Evolutionary conservation across 176 grass and related monocot species (phyloP), one percentile per base, ranked within the genome.

Genomic region (Oryza australiensis): DNA sequence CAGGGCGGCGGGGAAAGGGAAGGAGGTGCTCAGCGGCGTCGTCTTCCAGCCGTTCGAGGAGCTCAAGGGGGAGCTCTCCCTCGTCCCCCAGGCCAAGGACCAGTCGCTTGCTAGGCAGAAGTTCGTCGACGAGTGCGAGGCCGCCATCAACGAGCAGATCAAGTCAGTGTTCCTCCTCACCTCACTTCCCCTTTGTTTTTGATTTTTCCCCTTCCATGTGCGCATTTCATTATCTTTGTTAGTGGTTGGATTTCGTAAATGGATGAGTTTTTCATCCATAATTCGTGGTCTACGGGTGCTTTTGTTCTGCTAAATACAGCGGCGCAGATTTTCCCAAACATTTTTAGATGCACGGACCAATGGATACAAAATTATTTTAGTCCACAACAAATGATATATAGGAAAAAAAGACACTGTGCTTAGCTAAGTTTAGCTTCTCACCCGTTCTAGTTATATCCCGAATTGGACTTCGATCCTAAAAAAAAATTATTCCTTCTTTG

Each of bases 81-180:
- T 98, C 38, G 92, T 98, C 46, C 90, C 95, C 10, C 86, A 93
- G 86, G 74, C 10, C 23, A 22, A 78, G 55, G 85, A 83, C 38
- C 55, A 64, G 66, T 95, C 92, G 1, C 84, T 98, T 14, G 95
- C 92, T 0, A 81, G 94, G 20, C 91, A 97, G 15, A 97, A 90
- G 85, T 95, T 73, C 72, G 74, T 75, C 29, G 90, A 91, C 40
- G 86, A 93, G 0, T 93, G 90, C 35, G 89, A 97, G 90, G 92
- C 88, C 3, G 92, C 95, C 8, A 78, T 98, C 79, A 98, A 98
- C 80, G 78, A 89, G 70, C 95, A 94, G 90, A 98, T 98, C 88
- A 98, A 94, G 93, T 96, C 14, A 9, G 75, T 76, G 4, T 28
- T 28, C 59, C 34, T 35, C 6, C 34, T 55, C 51, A n/a, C n/a